Base-by-base conservation (phyloP, 2,329 filamentous ascomycete genomes). In the Chaetomium sp. region DNA sequence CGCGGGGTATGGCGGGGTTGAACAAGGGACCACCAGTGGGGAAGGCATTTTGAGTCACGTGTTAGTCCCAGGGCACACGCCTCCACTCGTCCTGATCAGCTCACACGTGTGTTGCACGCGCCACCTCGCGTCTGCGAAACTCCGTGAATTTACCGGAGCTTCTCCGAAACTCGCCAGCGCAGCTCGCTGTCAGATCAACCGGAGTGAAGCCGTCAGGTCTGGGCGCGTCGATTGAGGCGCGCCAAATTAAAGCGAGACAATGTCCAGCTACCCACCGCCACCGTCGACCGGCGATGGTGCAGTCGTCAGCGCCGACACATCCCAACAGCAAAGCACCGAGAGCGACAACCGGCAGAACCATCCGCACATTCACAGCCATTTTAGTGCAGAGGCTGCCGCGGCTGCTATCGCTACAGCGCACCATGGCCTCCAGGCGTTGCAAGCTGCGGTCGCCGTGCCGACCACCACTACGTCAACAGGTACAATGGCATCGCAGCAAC, bases 391-490 rank as follows among this genome's bases (percentile, higher is more conserved):
- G 11, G 54, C 58, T 44, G 57, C 57, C n/a, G 62, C 59, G 10
- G 55, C 54, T 27, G 56, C 55, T 2, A 56, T 54, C 32, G 58
- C 56, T 4, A 49, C 58, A 10, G 59, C 61, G 12, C 61, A 66
- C 19, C 65, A 67, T 58, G 61, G 60, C 35, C 55, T 66, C 12
- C 62, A 63, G 44, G 64, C 61, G 3, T 61, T 67, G 42, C 63
- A 65, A 48, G 62, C 64, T 33, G 64, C 63, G 14, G 57, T 63
- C 33, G 55, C 54, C 8, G 56, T 45, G 4, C 56, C 62, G n/a
- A 47, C 50, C 3, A 47, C 57, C 3, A 49, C 38, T 4, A 19
- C 56, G 4, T 33, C 54, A 7, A 19, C 53, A 10, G 55, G 46
- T 14, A 46, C 61, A 14, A 52, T 59, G 45, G 56, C 59, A n/a